Evolutionary conservation across 1,139 yeast genomes (phyloP).

Genomic region (Sugiyamaella novakii): DNA sequence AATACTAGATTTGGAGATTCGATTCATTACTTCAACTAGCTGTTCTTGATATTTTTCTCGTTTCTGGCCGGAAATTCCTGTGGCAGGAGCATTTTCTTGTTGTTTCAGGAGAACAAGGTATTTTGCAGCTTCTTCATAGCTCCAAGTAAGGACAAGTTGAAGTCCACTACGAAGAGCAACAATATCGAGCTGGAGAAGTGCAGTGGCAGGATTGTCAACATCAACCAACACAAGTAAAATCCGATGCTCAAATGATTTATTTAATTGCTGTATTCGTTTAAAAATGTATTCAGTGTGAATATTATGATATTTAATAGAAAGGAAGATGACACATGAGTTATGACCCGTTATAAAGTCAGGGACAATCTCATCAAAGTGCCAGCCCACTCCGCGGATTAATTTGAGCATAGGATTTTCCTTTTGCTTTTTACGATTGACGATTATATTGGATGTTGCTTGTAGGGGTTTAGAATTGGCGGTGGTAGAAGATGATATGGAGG

Average conservation of each 20-base stretch:
- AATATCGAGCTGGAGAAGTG: slow-evolving; percentile 68
- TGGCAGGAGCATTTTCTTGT: slow-evolving; percentile 40
- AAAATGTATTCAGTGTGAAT: slow-evolving; percentile 85
- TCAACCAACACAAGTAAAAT: slow-evolving; percentile 76
- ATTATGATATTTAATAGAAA: slow-evolving; percentile 78
- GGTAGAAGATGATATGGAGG: not conserved
- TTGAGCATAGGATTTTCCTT: slow-evolving; percentile 61
- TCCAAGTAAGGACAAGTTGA: slow-evolving; percentile 76
- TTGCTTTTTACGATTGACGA: slow-evolving; percentile 44
- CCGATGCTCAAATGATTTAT: slow-evolving; percentile 54
- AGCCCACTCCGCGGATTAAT: slow-evolving; percentile 51
- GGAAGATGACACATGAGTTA: slow-evolving; percentile 66
- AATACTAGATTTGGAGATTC: slow-evolving; percentile 49
- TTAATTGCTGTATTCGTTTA: slow-evolving; percentile 62
- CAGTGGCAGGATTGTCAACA: slow-evolving; percentile 70
- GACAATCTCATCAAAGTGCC: slow-evolving; percentile 50
- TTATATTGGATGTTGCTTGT: slow-evolving; percentile 5
- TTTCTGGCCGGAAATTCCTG: slow-evolving; percentile 49
- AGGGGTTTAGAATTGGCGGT: not conserved
- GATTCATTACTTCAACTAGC: slow-evolving; percentile 54
- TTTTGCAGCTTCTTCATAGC: slow-evolving; percentile 82
- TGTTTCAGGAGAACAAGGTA: slow-evolving; percentile 52
- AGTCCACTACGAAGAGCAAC: slow-evolving; percentile 66
- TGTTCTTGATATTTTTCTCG: slow-evolving; percentile 53
- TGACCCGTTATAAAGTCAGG: slow-evolving; percentile 68